Evolutionary conservation across 306 rosid genomes (phyloP).

Genomic region (Lupinus albus): DNA sequence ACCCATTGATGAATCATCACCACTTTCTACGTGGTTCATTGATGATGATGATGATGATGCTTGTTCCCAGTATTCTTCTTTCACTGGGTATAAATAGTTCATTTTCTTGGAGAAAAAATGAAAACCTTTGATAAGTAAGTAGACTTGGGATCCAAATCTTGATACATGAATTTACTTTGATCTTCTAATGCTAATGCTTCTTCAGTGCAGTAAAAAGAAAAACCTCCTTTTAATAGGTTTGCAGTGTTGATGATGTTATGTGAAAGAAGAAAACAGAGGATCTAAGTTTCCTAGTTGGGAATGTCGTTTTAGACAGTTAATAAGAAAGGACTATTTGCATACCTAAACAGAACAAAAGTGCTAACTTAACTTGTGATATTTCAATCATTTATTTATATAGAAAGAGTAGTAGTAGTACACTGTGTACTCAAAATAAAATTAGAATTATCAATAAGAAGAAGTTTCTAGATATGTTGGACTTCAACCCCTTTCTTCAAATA

Average conservation of each 20-base stretch:
- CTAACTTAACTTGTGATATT: too few relatives aligned
- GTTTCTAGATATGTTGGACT: conserved; percentile 52
- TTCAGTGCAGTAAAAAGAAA: neutral
- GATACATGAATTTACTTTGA: neutral
- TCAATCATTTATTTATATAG: conserved; percentile 38
- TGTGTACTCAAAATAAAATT: too few relatives aligned
- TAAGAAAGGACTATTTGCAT: conserved; percentile 12
- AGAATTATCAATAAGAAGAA: conserved; percentile 37
- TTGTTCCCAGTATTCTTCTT: conserved; percentile 60
- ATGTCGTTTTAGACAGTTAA: conserved; percentile 51
- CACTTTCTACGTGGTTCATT: conserved; percentile 37
- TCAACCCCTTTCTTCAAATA: too few relatives aligned
- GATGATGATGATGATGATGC: conserved; percentile 43
- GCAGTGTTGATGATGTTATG: neutral
- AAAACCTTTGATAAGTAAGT: neutral
- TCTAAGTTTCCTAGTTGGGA: conserved; percentile 40
- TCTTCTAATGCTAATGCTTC: neutral
- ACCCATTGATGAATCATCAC: conserved; percentile 34
- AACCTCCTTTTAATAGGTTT: neutral
- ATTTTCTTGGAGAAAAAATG: conserved; percentile 6
- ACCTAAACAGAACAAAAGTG: neutral
- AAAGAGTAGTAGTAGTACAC: neutral
- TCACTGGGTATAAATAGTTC: conserved; percentile 59
- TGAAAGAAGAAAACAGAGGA: neutral
- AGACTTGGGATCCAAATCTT: neutral